Conservation (phyloP, 129 eudicot species). For the Artemisia tridentata region DNA sequence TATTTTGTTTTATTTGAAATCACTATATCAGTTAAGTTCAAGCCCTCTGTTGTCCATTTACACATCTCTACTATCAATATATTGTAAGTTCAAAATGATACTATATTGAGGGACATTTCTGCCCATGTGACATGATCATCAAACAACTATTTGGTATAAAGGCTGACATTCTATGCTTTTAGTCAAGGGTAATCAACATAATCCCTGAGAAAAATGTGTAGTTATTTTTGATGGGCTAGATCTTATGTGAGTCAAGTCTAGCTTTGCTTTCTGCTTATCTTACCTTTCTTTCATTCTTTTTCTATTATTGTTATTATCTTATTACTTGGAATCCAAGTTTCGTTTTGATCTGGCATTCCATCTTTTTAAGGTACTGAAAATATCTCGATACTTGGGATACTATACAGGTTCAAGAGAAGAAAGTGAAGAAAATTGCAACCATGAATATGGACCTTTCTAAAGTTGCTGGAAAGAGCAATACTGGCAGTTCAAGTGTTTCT, state of each 20-base stretch:
- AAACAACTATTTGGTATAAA: background rate
- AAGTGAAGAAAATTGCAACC: slow-evolving; percentile 66
- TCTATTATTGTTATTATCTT: too few relatives aligned
- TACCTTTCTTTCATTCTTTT: too few relatives aligned
- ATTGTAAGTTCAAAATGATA: background rate
- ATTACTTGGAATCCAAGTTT: background rate
- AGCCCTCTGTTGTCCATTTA: background rate
- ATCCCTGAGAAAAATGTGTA: too few relatives aligned
- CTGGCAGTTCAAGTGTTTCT: slow-evolving; percentile 55
- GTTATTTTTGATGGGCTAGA: too few relatives aligned
- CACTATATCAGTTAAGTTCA: slow-evolving; percentile 13
- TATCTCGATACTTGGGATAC: background rate
- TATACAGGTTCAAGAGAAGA: slow-evolving; percentile 84
- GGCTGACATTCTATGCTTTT: slow-evolving; percentile 14
- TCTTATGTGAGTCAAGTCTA: too few relatives aligned
- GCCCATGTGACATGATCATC: background rate
- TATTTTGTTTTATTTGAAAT: slow-evolving; percentile 2
- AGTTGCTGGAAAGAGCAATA: slow-evolving; percentile 57
- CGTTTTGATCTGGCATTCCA: background rate
- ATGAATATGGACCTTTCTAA: slow-evolving; percentile 59
- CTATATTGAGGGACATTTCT: slow-evolving; percentile 2
- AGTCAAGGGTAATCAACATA: background rate
- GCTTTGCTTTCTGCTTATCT: too few relatives aligned
- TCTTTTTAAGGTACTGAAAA: background rate
- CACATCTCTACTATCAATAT: background rate